A percentile compares a stretch with the other conserved stretches of the same genome.
These are phyloP conservation scores for Blakeslea trispora DNA, from an alignment of 371 early-diverging fungal genomes.

Conservation along the genomic window DNA sequence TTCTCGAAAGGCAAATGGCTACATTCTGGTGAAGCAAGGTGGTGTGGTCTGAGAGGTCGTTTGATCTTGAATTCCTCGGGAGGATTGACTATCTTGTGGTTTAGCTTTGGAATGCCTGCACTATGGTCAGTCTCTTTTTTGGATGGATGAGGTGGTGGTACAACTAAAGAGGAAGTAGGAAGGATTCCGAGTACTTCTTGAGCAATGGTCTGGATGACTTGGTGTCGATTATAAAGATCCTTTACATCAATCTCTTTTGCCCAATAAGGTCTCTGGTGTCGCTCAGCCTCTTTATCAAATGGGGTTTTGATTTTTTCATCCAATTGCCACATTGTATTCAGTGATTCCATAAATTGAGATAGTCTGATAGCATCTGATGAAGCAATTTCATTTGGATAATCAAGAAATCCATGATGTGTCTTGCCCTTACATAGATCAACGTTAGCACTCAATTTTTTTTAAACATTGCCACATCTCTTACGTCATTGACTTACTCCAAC, in stretches of 20 bases:
- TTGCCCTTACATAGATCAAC: no score
- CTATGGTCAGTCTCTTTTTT: neutral
- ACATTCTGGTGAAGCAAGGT: neutral
- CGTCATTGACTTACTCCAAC: slow-evolving; percentile 5
- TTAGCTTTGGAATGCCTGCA: no score
- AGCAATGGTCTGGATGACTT: slow-evolving; percentile 13
- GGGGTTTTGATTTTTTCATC: slow-evolving; percentile 4
- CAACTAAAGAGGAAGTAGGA: neutral
- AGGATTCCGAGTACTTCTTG: slow-evolving; percentile 3
- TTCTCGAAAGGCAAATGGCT: slow-evolving; percentile 9
- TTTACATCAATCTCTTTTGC: slow-evolving; percentile 9
- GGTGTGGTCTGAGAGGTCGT: slow-evolving; percentile 6
- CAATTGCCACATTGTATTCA: slow-evolving; percentile 1
- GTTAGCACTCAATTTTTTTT: no score
- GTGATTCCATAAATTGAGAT: slow-evolving; percentile 11
- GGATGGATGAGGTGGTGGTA: neutral
- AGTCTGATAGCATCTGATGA: slow-evolving; percentile 11
- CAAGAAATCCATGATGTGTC: slow-evolving; percentile 8
- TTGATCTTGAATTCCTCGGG: slow-evolving; percentile 6
- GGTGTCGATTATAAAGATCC: neutral
- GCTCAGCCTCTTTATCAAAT: neutral
- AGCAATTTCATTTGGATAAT: slow-evolving; percentile 18
- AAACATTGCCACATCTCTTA: neutral
- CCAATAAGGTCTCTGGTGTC: neutral
- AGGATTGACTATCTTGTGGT: neutral